phyloP scores from a whole-genome alignment of 106 monocot genomes.

The Dioscorea zingiberensis region DNA sequence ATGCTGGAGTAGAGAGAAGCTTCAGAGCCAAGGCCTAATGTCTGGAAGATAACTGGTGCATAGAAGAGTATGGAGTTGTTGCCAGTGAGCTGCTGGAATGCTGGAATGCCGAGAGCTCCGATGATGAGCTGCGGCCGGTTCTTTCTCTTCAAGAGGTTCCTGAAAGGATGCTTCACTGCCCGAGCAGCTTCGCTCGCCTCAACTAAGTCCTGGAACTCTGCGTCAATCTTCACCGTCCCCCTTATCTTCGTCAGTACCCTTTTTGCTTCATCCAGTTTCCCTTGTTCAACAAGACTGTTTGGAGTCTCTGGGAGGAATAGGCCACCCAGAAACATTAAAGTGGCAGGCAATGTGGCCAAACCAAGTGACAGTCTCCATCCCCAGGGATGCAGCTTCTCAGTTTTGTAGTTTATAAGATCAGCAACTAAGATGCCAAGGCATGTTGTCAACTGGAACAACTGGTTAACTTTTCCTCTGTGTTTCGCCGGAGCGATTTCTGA shows the following conservation, averaged over 20 bases:
- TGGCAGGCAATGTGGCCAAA: slow-evolving; percentile 41
- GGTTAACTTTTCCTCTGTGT: slow-evolving; percentile 52
- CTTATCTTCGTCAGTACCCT: slow-evolving; percentile 24
- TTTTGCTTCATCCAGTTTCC: slow-evolving; percentile 37
- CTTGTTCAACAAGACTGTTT: slow-evolving; percentile 50
- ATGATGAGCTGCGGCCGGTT: slow-evolving; percentile 45
- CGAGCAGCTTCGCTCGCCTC: slow-evolving; percentile 40
- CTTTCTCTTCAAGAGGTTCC: slow-evolving; percentile 31
- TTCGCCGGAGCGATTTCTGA: slow-evolving; percentile 58
- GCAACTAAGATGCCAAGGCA: slow-evolving; percentile 49
- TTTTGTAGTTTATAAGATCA: slow-evolving; percentile 59
- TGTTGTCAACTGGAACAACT: slow-evolving; percentile 54
- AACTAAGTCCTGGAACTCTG: slow-evolving; percentile 42
- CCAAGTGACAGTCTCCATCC: slow-evolving; percentile 71
- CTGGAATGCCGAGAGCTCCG: slow-evolving; percentile 44
- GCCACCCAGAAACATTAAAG: slow-evolving; percentile 56
- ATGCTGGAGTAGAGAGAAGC: slow-evolving; percentile 44
- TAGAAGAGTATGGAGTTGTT: slow-evolving; percentile 53
- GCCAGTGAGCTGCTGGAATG: slow-evolving; percentile 54
- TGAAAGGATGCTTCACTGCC: slow-evolving; percentile 46
- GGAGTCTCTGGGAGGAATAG: slow-evolving; percentile 45
- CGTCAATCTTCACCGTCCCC: slow-evolving; percentile 33
- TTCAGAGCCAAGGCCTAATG: slow-evolving; percentile 42
- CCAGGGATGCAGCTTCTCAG: slow-evolving; percentile 51
- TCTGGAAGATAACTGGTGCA: slow-evolving; percentile 52